A percentile compares a stretch with the other conserved stretches of the same genome.
Evolutionary conservation across 495 filamentous ascomycete genomes (phyloP).

Genomic region (Penicillium odoratum): DNA sequence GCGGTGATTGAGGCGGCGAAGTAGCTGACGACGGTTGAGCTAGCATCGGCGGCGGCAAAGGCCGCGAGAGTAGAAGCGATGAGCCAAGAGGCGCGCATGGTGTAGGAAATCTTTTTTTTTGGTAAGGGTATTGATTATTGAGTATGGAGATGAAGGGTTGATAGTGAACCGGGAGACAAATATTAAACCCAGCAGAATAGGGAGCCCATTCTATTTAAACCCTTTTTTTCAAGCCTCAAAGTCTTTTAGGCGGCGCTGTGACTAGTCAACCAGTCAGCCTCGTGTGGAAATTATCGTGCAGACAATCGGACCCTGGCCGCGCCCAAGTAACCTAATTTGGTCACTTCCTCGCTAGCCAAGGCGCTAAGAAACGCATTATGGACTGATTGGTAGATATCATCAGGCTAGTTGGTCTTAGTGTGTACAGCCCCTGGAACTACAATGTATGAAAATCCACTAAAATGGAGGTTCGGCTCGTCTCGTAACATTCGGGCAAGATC

Average conservation of each 20-base stretch:
- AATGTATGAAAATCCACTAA: too few relatives aligned
- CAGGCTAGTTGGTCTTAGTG: background rate
- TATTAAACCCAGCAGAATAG: background rate
- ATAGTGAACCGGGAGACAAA: background rate
- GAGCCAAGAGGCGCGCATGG: conserved; percentile 2
- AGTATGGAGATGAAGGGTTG: background rate
- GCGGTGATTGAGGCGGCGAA: background rate
- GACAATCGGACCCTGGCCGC: background rate
- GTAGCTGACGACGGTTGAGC: background rate
- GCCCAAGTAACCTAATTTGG: background rate
- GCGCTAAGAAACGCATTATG: background rate
- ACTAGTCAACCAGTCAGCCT: background rate
- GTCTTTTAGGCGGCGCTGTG: background rate
- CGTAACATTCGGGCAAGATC: background rate
- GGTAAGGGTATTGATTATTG: background rate
- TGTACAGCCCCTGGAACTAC: too few relatives aligned
- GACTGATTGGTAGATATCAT: background rate
- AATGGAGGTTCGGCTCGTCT: too few relatives aligned
- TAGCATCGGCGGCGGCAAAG: conserved; percentile 2
- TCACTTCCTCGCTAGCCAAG: background rate
- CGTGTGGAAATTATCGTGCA: background rate
- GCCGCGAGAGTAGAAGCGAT: conserved; percentile 1
- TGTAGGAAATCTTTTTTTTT: background rate
- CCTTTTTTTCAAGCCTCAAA: background rate
- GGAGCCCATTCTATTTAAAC: background rate